A percentile compares a stretch with the other conserved stretches of the same genome.
Evolutionary conservation across 2,329 filamentous ascomycete genomes (phyloP).

Genomic region (Microcyclosporella mali): DNA sequence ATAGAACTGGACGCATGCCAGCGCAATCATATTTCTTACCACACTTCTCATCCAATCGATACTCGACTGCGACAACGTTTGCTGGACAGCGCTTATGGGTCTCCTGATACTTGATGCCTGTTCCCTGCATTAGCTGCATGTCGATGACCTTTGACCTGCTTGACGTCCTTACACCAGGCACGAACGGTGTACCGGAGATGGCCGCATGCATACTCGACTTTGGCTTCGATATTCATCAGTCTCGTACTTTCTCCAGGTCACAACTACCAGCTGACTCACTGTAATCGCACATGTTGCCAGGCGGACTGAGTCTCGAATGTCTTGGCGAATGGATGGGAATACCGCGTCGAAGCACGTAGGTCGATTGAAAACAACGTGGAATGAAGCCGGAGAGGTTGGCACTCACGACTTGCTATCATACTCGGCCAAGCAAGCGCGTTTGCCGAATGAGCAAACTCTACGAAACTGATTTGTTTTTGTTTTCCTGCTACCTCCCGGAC

Average conservation of each 20-base stretch:
- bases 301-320: not conserved
- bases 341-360: no score
- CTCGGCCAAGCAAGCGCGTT: no score
- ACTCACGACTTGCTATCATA: no score
- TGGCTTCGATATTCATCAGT: conserved; percentile 21
- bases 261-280: conserved; percentile 19
- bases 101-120: conserved; percentile 43
- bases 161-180: conserved; percentile 45
- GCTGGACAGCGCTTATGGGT: conserved; percentile 51
- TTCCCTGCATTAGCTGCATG: conserved; percentile 1
- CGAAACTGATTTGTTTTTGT: no score
- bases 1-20: not conserved
- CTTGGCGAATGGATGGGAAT: no score
- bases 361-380: not conserved
- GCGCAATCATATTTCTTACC: conserved; percentile 28
- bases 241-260: no score
- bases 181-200: conserved; percentile 52
- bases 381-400: no score
- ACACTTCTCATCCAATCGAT: conserved; percentile 44
- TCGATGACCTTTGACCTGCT: not conserved
- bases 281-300: conserved; percentile 51
- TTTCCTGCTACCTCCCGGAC: no score
- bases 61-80: conserved; percentile 50
- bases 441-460: no score
- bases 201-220: conserved; percentile 52